These are phyloP conservation scores for Fusarium luffae DNA, from an alignment of 2,329 filamentous ascomycete genomes.

Conservation along the genomic window DNA sequence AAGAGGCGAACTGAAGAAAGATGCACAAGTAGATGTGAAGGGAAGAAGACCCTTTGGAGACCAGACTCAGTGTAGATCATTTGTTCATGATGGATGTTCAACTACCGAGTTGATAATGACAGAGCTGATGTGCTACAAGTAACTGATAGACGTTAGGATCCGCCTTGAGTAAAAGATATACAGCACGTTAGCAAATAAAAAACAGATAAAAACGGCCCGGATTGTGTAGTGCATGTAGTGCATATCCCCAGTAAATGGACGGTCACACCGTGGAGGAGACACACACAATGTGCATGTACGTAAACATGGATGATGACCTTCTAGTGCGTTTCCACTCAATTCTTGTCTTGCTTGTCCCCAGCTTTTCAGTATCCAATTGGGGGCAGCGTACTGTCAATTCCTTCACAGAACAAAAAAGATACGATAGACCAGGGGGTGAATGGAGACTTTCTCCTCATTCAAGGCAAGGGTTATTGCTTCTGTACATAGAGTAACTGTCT, in stretches of 20 bases:
- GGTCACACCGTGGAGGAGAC: slow-evolving; percentile 27
- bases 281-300: slow-evolving; percentile 24
- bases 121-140: neutral
- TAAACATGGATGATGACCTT: slow-evolving; percentile 37
- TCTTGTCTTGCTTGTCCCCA: slow-evolving; percentile 15
- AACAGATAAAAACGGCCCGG: slow-evolving; percentile 29
- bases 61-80: neutral
- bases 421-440: neutral
- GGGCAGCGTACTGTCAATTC: slow-evolving; percentile 3
- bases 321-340: slow-evolving; percentile 23
- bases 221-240: neutral
- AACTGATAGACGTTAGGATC: slow-evolving; percentile 3
- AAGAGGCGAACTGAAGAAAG: slow-evolving; percentile 6
- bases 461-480: neutral
- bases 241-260: slow-evolving; percentile 1
- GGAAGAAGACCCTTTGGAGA: neutral
- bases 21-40: neutral
- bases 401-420: slow-evolving; percentile 1
- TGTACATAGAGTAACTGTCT: neutral
- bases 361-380: slow-evolving; percentile 34
- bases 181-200: neutral
- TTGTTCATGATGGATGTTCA: no score
- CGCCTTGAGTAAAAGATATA: slow-evolving; percentile 11
- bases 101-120: neutral
- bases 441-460: neutral